Evolutionary conservation across 2,329 filamentous ascomycete genomes (phyloP), one percentile per base, ranked within the genome.

Genomic region (Stachybotrys elegans): DNA sequence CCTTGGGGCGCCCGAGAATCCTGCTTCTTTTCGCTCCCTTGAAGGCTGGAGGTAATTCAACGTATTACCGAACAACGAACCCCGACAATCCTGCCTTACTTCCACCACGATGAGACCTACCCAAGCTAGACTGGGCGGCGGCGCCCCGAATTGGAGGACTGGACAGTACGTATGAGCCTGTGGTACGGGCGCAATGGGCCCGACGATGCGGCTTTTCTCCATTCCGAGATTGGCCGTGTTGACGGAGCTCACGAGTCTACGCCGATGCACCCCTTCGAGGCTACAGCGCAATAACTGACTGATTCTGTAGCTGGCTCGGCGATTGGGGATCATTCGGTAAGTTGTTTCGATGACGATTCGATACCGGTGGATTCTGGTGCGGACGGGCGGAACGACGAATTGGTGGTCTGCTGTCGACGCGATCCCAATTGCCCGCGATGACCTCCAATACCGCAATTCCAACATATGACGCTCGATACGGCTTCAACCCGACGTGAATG

Each of bases 261-360:
- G 14, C n/a, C n/a, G 31, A 29, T 29, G 8, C 31, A 7, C 14
- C 8, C 8, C n/a, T 16, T 34, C 31, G 8, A 34, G 4, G 31
- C 31, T 16, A 14, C 31, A 34, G 19, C 19, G 31, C 9, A 16
- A 16, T 34, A 17, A 34, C 63, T 65, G 51, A 66, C 48, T 35
- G 34, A 6, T 48, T 48, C 17, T 51, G 54, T 57, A 91, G 87
- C 65, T 90, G 74, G 68, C 70, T 91, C 47, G 87, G 87, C 56
- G 69, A 70, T 66, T 92, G 86, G 85, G 87, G 87, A 60, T 71
- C 73, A 59, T 71, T 91, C 53, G 86, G 86, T 89, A 79, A 73
- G 81, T 80, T 54, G n/a, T n/a, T n/a, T n/a, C n/a, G n/a, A n/a
- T 29, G 6, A 21, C 35, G 35, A 19, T 14, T 38, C 3, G n/a